phyloP scores from a whole-genome alignment of 78 protist genomes.

The Salpingoeca rosetta region DNA sequence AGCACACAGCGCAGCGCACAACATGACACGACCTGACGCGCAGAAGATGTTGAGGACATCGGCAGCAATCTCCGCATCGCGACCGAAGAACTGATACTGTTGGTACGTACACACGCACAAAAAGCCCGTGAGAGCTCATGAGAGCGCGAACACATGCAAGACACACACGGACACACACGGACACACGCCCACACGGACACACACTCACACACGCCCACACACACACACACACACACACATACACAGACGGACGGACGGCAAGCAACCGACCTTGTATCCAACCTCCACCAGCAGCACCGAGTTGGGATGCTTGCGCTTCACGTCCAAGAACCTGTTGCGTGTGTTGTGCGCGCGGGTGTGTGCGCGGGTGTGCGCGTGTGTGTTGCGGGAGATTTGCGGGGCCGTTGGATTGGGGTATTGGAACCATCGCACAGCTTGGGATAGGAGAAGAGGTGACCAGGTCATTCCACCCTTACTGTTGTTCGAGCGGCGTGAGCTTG shows the following conservation, averaged over 20 bases:
- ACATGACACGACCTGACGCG: background rate
- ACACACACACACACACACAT: conserved; percentile 9
- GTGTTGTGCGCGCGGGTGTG: no score
- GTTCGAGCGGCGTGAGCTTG: conserved; percentile 45
- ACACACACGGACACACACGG: conserved; percentile 12
- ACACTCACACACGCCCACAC: no score
- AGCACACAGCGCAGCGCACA: background rate
- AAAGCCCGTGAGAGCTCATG: no score
- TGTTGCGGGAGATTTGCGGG: no score
- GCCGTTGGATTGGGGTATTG: no score
- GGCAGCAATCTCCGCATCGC: conserved; percentile 21
- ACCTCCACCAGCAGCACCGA: conserved; percentile 56
- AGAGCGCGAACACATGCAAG: no score
- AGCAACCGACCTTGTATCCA: no score
- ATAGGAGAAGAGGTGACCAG: no score
- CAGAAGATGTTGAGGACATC: background rate
- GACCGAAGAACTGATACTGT: conserved; percentile 23
- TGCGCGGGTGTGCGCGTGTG: no score
- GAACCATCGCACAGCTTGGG: no score
- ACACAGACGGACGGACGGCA: no score
- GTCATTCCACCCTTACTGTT: background rate
- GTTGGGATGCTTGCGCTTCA: conserved; percentile 50
- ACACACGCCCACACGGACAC: no score
- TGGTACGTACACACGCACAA: background rate
- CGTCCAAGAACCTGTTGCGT: conserved; percentile 16